Evolutionary conservation across 306 rosid genomes (phyloP).

Genomic region (Fagus crenata): DNA sequence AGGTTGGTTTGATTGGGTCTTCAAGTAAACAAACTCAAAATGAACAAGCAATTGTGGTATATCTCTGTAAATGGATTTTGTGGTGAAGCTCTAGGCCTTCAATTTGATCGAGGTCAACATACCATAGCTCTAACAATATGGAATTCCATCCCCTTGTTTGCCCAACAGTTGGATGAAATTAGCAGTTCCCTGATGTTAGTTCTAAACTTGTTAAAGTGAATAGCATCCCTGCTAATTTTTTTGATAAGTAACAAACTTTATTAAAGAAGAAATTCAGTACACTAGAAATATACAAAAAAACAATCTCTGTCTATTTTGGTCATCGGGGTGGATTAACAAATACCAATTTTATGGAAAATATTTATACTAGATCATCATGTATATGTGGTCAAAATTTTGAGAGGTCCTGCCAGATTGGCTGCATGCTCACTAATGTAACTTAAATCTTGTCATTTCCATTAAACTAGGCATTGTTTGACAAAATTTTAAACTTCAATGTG

Average conservation of each 20-base stretch:
- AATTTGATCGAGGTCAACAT: background rate
- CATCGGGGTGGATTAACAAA: background rate
- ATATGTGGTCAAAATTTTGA: background rate
- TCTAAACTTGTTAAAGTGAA: background rate
- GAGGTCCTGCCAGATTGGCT: background rate
- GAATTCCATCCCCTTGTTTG: background rate
- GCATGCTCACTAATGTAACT: background rate
- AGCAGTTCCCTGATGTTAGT: too few relatives aligned
- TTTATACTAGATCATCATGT: background rate
- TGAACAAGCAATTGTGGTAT: background rate
- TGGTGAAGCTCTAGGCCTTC: slow-evolving; percentile 1
- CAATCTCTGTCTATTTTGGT: background rate
- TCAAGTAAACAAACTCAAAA: background rate
- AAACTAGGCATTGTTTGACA: background rate
- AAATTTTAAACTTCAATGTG: background rate
- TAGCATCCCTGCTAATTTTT: background rate
- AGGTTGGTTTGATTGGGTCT: background rate
- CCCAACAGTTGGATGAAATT: too few relatives aligned
- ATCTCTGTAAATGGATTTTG: background rate
- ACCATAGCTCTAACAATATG: background rate
- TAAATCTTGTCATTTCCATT: background rate
- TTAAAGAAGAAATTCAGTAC: too few relatives aligned
- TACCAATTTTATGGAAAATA: background rate
- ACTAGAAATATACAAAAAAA: too few relatives aligned
- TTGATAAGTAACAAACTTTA: too few relatives aligned